Evolutionary conservation across 345 rosid genomes (phyloP).

Genomic region (Abelmoschus esculentus): DNA sequence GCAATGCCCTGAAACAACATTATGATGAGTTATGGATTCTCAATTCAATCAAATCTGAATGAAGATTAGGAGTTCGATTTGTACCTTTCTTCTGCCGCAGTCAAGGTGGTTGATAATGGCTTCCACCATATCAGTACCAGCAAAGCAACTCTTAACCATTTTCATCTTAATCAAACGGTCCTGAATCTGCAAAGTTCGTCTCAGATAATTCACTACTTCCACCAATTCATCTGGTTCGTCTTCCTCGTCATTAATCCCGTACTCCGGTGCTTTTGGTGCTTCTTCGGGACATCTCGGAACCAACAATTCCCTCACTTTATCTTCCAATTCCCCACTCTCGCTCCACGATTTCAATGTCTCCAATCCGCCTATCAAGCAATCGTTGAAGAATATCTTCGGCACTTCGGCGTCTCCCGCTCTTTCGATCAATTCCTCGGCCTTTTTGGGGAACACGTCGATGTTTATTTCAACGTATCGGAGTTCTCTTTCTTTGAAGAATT

Average conservation of each 20-base stretch:
- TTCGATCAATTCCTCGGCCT: conserved; percentile 54
- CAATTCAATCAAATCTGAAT: too few relatives aligned
- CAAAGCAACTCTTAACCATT: conserved; percentile 74
- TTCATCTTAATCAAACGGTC: conserved; percentile 89
- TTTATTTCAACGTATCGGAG: conserved; percentile 68
- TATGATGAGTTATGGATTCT: too few relatives aligned
- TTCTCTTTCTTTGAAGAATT: conserved; percentile 47
- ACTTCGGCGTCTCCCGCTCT: conserved; percentile 58
- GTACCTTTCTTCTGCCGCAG: conserved; percentile 72
- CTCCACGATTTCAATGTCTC: conserved; percentile 75
- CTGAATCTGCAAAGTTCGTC: conserved; percentile 66
- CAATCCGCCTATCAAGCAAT: conserved; percentile 67
- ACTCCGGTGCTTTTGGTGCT: conserved; percentile 53
- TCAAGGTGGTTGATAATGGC: conserved; percentile 50
- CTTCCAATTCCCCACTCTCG: conserved; percentile 57
- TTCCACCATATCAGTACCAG: conserved; percentile 70
- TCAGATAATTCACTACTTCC: conserved; percentile 40
- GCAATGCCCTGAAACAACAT: conserved; percentile 50
- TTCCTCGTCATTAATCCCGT: conserved; percentile 59
- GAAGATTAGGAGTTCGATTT: background rate
- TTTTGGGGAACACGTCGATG: conserved; percentile 57
- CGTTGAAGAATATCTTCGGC: conserved; percentile 85
- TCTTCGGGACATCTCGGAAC: conserved; percentile 38
- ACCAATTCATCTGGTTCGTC: conserved; percentile 47
- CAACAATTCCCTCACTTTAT: conserved; percentile 47